Percentiles rank a stretch among this genome's conserved stretches.
phyloP scores from a whole-genome alignment of 495 filamentous ascomycete genomes.

The Wilcoxina mikolae region DNA sequence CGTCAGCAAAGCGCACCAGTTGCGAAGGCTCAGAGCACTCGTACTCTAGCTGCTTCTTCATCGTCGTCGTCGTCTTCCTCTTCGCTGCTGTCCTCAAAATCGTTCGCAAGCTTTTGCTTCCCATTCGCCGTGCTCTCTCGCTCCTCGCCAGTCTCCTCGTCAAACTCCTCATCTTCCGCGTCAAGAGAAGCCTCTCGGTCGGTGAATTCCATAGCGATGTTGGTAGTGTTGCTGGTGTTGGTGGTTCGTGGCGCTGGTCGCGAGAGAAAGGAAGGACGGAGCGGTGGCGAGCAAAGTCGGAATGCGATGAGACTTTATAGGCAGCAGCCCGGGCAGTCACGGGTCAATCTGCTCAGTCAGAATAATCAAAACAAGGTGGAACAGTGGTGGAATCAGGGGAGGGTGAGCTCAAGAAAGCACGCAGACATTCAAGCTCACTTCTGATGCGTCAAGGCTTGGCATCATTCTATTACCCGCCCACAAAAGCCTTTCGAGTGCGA shows the following conservation, averaged over 20 bases:
- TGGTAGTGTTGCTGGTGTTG: not conserved
- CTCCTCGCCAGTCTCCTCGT: constrained; percentile 61
- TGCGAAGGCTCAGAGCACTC: not conserved
- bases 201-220: constrained; percentile 44
- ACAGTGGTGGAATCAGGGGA: too few relatives aligned
- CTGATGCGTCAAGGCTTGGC: too few relatives aligned
- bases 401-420: too few relatives aligned
- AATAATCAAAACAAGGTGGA: too few relatives aligned
- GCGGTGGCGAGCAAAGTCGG: not conserved
- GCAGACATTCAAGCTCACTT: too few relatives aligned
- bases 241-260: not conserved
- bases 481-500: too few relatives aligned
- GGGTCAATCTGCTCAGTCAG: too few relatives aligned
- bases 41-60: constrained; percentile 49
- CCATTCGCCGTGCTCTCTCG: constrained; percentile 34
- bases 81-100: constrained; percentile 70
- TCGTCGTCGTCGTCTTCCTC: constrained; percentile 97
- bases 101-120: constrained; percentile 31
- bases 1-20: constrained; percentile 20
- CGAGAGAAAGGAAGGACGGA: not conserved
- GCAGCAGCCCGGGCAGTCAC: not conserved
- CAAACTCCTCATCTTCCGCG: constrained; percentile 75
- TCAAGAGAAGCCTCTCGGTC: constrained; percentile 69
- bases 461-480: too few relatives aligned
- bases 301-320: not conserved